Base-by-base conservation (phyloP, 441 rosid genomes). In the Pelargonium fulgidum region DNA sequence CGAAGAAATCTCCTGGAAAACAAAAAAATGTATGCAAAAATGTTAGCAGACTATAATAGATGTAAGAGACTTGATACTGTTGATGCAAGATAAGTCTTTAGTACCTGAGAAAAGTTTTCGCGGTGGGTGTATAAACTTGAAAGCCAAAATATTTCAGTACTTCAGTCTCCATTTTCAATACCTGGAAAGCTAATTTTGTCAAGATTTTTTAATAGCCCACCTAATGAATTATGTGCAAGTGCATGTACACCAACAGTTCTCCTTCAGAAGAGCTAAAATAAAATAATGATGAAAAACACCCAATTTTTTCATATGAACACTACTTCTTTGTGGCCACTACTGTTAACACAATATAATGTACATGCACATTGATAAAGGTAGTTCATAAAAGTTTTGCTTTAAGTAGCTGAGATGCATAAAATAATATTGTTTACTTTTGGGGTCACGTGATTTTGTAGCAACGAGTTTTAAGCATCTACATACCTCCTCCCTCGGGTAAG, bases 41-140 rank as follows among this genome's bases (percentile, higher is more conserved):
- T 52, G 59, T 14, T 16, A 14, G 19, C 8, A 52, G 20, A 52
- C 8, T 52, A 13, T 17, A 52, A n/a, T 4, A 14, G 17, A 14
- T 14, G 9, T 52, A n/a, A 52, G 22, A 52, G 59, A 11, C 45
- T 66, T 63, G 11, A 29, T 70, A 44, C 10, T 39, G 69, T 24
- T 52, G 72, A 59, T 42, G 64, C 36, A 68, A 13, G 59, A 72
- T 67, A 62, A 62, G 54, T 33, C 48, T 24, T 19, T n/a, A 69
- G 75, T 81, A 91, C 97, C 97, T 85, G 75, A 91, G 87, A 79
- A 91, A 89, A 58, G 92, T 85, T 84, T 89, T 89, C 75, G 86
- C 66, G 75, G 96, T 91, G 68, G 96, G 96, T 74, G 86, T 79
- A 16, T 89, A 81, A 70, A 91, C 76, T 68, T 86, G 89, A 75